These are phyloP conservation scores for Liriodendron chinense DNA, from an alignment of 164 flowering plant species.

Conservation along the genomic window DNA sequence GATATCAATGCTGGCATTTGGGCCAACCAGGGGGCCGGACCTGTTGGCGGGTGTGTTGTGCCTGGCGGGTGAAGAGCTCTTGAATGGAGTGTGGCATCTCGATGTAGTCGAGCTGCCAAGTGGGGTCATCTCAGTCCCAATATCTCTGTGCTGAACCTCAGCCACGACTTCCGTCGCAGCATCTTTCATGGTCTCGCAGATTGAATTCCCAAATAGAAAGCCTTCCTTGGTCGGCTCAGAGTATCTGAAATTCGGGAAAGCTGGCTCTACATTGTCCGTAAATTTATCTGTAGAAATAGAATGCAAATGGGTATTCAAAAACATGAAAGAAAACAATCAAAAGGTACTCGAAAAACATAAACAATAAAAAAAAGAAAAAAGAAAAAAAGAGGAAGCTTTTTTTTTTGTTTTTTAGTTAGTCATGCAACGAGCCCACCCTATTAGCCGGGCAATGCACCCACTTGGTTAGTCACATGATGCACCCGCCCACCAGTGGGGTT, in stretches of 20 bases:
- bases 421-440: too few relatives aligned
- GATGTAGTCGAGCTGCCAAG: constrained; percentile 71
- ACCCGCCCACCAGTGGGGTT: too few relatives aligned
- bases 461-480: too few relatives aligned
- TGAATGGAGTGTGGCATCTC: constrained; percentile 68
- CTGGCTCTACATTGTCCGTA: constrained; percentile 55
- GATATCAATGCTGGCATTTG: constrained; percentile 33
- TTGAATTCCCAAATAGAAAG: constrained; percentile 54
- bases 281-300: constrained; percentile 62
- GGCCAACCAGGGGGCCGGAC: constrained; percentile 56
- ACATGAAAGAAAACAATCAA: neutral
- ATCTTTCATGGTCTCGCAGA: constrained; percentile 44
- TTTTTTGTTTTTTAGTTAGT: too few relatives aligned
- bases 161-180: constrained; percentile 41
- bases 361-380: too few relatives aligned
- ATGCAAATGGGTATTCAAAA: constrained; percentile 1
- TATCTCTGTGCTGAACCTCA: constrained; percentile 54
- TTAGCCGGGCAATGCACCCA: too few relatives aligned
- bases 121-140: constrained; percentile 95
- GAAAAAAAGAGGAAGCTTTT: too few relatives aligned
- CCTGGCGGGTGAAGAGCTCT: constrained; percentile 71
- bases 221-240: constrained; percentile 70
- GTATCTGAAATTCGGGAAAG: constrained; percentile 40
- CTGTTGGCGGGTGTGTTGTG: constrained; percentile 78
- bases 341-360: too few relatives aligned